Evolutionary conservation across 2,329 filamentous ascomycete species (phyloP), one percentile per base, ranked within the genome.

Genomic region (Furcasterigmium sp.): DNA sequence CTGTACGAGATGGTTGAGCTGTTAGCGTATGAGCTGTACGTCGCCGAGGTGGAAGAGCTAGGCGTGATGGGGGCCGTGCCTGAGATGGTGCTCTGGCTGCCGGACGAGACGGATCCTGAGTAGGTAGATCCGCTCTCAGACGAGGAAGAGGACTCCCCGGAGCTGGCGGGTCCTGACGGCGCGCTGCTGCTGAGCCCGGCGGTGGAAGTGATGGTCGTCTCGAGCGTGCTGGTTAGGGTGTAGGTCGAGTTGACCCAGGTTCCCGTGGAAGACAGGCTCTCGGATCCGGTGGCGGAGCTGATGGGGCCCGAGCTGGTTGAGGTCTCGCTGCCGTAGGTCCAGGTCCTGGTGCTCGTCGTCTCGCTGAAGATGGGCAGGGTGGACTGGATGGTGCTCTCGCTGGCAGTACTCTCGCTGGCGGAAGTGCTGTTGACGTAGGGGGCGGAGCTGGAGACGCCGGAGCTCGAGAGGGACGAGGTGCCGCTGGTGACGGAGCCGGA

Each of bases 251-350:
- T 43, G 14, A 30, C 15, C 28, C 17, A 21, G 11, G 9, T 14
- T 29, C n/a, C 18, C 9, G 32, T 11, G 8, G 32, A 17, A 9
- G 9, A 18, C n/a, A 17, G n/a, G 32, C 5, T 15, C 23, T 11
- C 23, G 23, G 23, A 26, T 26, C 11, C 23, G 11, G 23, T 26
- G 7, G 23, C 11, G 23, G 23, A 26, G 11, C 23, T 26, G 23
- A 26, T 26, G 5, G 19, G 19, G 35, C 18, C n/a, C n/a, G n/a
- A n/a, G n/a, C n/a, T n/a, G 8, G 38, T 21, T 9, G 46, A 28
- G 21, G 40, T 48, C 5, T 39, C 30, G 21, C 38, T 46, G 38
- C 13, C 35, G 36, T 36, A 37, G 25, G 30, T 30, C 11, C 20
- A 30, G 13, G 41, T 26, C n/a, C 30, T 15, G 8, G 43, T 32